Base-by-base conservation (phyloP, 257 asterid species). In the Penstemon eatonii region DNA sequence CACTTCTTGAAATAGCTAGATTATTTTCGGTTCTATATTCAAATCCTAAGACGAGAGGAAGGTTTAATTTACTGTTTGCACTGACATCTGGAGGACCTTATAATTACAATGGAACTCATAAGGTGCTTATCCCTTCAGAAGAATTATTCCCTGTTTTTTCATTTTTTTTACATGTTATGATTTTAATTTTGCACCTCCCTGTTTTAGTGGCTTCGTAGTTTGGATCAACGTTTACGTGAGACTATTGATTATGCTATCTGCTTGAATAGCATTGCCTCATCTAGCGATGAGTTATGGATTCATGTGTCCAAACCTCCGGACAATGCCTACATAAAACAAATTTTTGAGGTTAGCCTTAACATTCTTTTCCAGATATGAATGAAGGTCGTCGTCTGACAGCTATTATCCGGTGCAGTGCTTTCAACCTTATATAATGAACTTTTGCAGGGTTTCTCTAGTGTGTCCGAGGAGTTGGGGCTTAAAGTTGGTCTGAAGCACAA, bases 261-360 rank as follows among this genome's bases (percentile, higher is more conserved):
- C 90, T 86, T 92, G 82, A 92, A 92, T 85, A 92, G 96, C 78
- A 74, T 92, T 78, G 98, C 96, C 41, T 88, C 96, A 42, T 33
- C 66, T 25, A 70, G 69, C 60, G 65, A 86, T 73, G 85, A 88
- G 66, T 77, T 92, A 66, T 87, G 86, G 87, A 66, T 92, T 75
- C 98, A 92, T 76, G 95, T 92, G 60, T 92, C 98, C 47, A 90
- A 92, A 82, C 95, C 97, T 80, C 96, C 97, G 1, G 98, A 92
- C 47, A 90, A 88, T 76, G 83, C 78, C 39, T 85, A 86, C 69
- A 76, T 90, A 54, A 91, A 92, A 75, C 95, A 88, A 82, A 90
- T 90, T 56, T 92, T 88, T 81, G 95, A 92, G 96, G 98, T 90
- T 62, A 57, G 69, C 51, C 47, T 25, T 42, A 25, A n/a, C 42